These are phyloP conservation scores for Diplodia seriata DNA, from an alignment of 2,329 filamentous ascomycete species.

Conservation along the genomic window DNA sequence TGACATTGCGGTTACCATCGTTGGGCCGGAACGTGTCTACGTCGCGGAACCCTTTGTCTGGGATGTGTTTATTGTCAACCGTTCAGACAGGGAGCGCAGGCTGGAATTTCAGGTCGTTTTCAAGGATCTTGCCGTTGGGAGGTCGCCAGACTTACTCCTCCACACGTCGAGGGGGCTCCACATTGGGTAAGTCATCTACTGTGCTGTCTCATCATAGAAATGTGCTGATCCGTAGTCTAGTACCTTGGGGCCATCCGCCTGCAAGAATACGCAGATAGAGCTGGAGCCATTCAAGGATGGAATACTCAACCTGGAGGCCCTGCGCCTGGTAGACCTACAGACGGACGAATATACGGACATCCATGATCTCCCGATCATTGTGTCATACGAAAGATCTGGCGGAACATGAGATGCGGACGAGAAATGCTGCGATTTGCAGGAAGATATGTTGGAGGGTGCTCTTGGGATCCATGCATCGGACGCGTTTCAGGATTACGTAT, in stretches of 20 bases:
- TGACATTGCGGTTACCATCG: conserved; percentile 78
- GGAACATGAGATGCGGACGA: background rate
- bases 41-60: conserved; percentile 74
- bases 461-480: conserved; percentile 7
- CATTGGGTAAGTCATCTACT: conserved; percentile 62
- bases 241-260: conserved; percentile 73
- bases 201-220: background rate
- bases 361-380: conserved; percentile 72
- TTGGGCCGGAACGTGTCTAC: conserved; percentile 65
- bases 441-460: background rate
- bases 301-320: conserved; percentile 72
- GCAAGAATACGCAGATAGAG: conserved; percentile 74
- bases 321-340: conserved; percentile 74
- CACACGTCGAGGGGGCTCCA: conserved; percentile 77
- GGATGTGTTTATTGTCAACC: conserved; percentile 78
- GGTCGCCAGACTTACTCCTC: conserved; percentile 72
- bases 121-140: conserved; percentile 69
- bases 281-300: conserved; percentile 73
- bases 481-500: conserved; percentile 18
- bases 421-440: background rate
- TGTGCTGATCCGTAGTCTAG: conserved; percentile 42
- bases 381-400: conserved; percentile 45
- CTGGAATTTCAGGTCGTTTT: conserved; percentile 73
- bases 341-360: conserved; percentile 81
- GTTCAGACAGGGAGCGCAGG: conserved; percentile 67